Evolutionary conservation across 495 filamentous ascomycete genomes (phyloP).

Genomic region (Letharia columbiana): DNA sequence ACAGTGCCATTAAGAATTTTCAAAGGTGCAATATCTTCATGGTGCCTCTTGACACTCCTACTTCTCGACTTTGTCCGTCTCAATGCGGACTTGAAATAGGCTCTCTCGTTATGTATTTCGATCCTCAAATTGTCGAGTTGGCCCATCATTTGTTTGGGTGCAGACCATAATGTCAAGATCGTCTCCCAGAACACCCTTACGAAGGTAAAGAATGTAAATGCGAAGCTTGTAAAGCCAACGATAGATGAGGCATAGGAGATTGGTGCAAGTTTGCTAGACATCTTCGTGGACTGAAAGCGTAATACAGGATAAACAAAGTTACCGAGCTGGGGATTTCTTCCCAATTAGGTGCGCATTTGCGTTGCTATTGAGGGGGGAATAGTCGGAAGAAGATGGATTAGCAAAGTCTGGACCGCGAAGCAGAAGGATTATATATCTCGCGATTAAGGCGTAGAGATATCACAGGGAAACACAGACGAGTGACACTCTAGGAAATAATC

Average conservation of each 20-base stretch:
- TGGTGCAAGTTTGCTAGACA: slow-evolving; percentile 8
- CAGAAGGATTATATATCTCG: background rate
- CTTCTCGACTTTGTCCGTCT: slow-evolving; percentile 21
- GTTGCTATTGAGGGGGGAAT: background rate
- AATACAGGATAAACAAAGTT: background rate
- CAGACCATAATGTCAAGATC: slow-evolving; percentile 22
- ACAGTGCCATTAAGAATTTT: slow-evolving; percentile 22
- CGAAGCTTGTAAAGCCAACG: slow-evolving; percentile 25
- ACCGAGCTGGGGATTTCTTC: background rate
- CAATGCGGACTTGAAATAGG: slow-evolving; percentile 24
- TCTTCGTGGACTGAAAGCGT: background rate
- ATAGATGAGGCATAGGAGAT: slow-evolving; percentile 22
- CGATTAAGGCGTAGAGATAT: background rate
- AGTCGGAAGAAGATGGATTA: background rate
- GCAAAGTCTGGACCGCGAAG: background rate
- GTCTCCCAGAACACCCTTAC: slow-evolving; percentile 25
- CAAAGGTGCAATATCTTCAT: slow-evolving; percentile 19
- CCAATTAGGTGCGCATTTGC: background rate
- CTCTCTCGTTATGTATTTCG: slow-evolving; percentile 24
- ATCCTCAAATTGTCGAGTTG: slow-evolving; percentile 23
- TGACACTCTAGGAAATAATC: background rate
- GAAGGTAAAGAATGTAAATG: slow-evolving; percentile 26
- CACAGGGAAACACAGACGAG: slow-evolving; percentile 6
- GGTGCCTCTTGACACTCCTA: slow-evolving; percentile 12
- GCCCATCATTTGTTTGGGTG: slow-evolving; percentile 19